phyloP scores from a whole-genome alignment of 2,329 filamentous ascomycete genomes.

The Teratosphaeria destructans region DNA sequence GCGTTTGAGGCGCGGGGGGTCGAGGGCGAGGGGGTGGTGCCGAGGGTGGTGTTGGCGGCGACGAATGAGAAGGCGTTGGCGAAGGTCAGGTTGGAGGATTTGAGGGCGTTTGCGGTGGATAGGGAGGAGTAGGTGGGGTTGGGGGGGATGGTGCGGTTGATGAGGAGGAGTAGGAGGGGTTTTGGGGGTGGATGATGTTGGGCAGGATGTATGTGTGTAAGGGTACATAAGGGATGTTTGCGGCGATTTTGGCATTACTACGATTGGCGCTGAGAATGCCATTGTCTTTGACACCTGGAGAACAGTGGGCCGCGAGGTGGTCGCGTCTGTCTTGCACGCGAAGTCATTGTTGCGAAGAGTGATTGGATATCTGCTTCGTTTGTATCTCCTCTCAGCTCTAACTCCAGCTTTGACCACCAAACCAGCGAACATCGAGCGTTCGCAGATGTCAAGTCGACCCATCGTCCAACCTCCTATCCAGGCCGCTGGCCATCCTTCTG shows the following conservation, averaged over 20 bases:
- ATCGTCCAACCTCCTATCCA: too few species aligned
- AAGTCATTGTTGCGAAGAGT: too few species aligned
- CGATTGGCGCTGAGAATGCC: not conserved
- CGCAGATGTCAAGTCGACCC: too few species aligned
- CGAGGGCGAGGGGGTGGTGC: constrained; percentile 37
- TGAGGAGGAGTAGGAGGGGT: too few species aligned
- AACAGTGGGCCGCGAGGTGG: not conserved
- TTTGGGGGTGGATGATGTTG: not conserved
- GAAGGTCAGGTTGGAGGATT: constrained; percentile 37
- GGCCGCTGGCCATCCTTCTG: too few species aligned
- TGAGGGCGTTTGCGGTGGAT: constrained; percentile 41
- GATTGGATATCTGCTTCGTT: too few species aligned
- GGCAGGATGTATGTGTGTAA: not conserved
- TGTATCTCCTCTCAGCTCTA: too few species aligned
- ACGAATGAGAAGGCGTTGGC: constrained; percentile 44
- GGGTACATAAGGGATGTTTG: not conserved
- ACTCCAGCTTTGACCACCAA: too few species aligned
- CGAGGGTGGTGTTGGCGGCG: constrained; percentile 40
- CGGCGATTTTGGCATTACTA: not conserved
- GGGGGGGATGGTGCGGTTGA: not conserved
- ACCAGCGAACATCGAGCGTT: too few species aligned
- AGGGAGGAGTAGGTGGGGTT: constrained; percentile 19
- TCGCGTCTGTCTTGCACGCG: too few species aligned
- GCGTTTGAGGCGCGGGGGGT: constrained; percentile 45
- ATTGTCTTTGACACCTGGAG: not conserved